phyloP scores from a whole-genome alignment of 768 basidiomycete species.

The Peribolospora baueri region DNA sequence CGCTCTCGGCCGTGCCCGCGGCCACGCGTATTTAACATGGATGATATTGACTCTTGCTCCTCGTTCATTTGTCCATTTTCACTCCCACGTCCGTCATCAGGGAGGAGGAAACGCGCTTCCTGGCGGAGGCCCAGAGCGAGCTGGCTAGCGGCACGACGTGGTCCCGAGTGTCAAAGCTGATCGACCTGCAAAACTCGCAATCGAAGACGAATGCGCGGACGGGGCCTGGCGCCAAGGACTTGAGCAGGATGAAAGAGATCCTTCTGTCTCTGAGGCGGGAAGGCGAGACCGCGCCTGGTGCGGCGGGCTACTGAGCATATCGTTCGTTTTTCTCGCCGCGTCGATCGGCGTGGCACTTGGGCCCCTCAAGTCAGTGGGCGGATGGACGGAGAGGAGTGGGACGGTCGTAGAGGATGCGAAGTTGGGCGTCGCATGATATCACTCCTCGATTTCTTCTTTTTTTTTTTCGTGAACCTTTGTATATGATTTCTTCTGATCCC shows the following conservation, averaged over 20 bases:
- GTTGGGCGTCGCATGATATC: no score
- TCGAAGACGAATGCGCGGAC: conserved; percentile 81
- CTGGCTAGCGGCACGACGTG: conserved; percentile 81
- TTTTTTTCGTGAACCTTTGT: no score
- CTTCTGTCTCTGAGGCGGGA: conserved; percentile 68
- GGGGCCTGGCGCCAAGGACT: conserved; percentile 66
- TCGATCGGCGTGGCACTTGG: no score
- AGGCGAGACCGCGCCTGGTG: conserved; percentile 74
- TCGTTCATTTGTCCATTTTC: background rate
- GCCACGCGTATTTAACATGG: background rate
- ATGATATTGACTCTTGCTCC: background rate
- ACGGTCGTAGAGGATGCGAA: no score
- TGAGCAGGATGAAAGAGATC: conserved; percentile 77
- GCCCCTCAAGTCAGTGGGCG: no score
- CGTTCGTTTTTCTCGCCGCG: no score
- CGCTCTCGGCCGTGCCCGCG: no score
- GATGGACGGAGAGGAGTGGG: no score
- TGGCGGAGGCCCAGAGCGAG: conserved; percentile 42
- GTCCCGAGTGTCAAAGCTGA: conserved; percentile 65
- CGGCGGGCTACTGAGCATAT: conserved; percentile 48
- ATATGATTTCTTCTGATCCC: no score
- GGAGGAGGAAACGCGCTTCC: conserved; percentile 61
- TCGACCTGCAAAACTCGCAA: conserved; percentile 86
- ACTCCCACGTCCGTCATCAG: conserved; percentile 23
- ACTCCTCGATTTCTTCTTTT: no score